Conservation (phyloP, 257 asterid species). For the Schizonepeta tenuifolia region DNA sequence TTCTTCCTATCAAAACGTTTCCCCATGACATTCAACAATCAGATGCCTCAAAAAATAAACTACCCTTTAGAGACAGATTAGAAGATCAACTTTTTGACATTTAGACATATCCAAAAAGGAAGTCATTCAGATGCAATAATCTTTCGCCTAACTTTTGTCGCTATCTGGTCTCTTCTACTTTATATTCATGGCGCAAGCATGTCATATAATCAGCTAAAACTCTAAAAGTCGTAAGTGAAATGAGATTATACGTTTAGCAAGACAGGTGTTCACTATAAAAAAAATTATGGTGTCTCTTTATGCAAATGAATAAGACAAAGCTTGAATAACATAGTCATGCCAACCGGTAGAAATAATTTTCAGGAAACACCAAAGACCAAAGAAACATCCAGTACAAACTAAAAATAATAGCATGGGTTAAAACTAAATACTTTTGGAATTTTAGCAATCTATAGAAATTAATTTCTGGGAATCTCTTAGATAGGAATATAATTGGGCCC, state of each 20-base stretch:
- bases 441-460: background rate
- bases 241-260: background rate
- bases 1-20: background rate
- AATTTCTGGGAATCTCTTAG: background rate
- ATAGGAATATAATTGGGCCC: constrained; percentile 6
- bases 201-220: background rate
- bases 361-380: constrained; percentile 25
- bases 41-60: background rate
- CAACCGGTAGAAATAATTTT: background rate
- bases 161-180: background rate
- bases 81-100: background rate
- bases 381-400: background rate
- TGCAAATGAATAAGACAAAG: background rate
- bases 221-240: background rate
- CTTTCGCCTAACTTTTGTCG: background rate
- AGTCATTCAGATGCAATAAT: constrained; percentile 8
- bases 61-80: background rate
- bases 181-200: background rate
- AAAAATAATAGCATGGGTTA: background rate
- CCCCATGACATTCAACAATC: constrained; percentile 16
- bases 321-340: background rate
- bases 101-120: constrained; percentile 14
- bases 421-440: background rate
- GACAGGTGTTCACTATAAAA: background rate
- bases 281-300: background rate